Evolutionary conservation across 371 early-diverging fungal species (phyloP).

Genomic region (Zychaea mexicana): DNA sequence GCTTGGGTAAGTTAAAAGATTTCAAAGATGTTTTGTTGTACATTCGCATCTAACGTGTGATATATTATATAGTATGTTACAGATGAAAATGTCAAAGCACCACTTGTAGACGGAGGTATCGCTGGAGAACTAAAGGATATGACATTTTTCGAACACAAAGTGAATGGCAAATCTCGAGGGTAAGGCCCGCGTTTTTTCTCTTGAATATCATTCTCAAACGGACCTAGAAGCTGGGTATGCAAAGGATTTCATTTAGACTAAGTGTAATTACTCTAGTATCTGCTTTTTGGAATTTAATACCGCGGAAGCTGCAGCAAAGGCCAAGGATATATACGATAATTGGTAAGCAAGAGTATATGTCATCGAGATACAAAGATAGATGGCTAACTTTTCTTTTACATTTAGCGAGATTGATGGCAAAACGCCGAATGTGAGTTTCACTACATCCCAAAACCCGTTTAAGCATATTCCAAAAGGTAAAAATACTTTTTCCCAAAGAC

Average conservation of each 20-base stretch:
- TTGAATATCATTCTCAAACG: neutral
- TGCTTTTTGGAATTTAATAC: slow-evolving; percentile 54
- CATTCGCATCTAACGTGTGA: neutral
- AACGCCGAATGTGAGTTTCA: slow-evolving; percentile 32
- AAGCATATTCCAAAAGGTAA: slow-evolving; percentile 54
- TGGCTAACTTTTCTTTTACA: neutral
- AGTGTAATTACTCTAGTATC: too few relatives aligned
- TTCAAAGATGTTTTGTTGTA: too few relatives aligned
- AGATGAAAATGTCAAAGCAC: slow-evolving; percentile 49
- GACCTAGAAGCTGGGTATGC: neutral
- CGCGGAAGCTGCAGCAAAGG: slow-evolving; percentile 36
- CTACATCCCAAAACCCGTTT: slow-evolving; percentile 48
- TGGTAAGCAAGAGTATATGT: slow-evolving; percentile 28
- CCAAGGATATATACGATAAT: slow-evolving; percentile 45
- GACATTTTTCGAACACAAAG: slow-evolving; percentile 64
- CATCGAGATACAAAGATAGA: neutral
- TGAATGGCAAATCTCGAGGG: slow-evolving; percentile 70
- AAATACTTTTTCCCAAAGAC: too few relatives aligned
- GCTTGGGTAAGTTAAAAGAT: slow-evolving; percentile 43
- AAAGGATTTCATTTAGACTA: neutral
- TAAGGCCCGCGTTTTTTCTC: slow-evolving; percentile 11
- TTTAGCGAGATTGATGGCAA: slow-evolving; percentile 43
- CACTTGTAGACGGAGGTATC: slow-evolving; percentile 44
- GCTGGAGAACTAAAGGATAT: slow-evolving; percentile 43
- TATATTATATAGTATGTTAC: slow-evolving; percentile 46